Evolutionary conservation across 1,284 basidiomycete genomes (phyloP).

Genomic region (Gymnopus androsaceus): DNA sequence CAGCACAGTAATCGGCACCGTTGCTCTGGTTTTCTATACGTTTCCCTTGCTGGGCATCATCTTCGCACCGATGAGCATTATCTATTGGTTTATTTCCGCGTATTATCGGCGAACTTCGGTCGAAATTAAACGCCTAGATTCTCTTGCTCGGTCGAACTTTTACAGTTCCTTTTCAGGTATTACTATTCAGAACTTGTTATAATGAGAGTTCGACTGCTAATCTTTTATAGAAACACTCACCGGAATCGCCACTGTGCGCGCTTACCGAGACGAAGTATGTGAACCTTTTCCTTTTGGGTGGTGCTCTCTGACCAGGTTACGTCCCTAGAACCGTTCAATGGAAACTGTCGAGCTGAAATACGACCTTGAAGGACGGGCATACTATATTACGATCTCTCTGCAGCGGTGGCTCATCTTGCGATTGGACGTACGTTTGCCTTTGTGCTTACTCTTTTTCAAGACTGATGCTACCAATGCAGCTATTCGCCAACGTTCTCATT

Average conservation of each 20-base stretch:
- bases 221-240: slow-evolving; percentile 16
- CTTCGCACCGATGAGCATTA: slow-evolving; percentile 49
- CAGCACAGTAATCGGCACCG: slow-evolving; percentile 51
- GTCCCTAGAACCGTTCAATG: slow-evolving; percentile 44
- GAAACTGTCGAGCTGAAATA: slow-evolving; percentile 55
- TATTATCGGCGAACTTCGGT: slow-evolving; percentile 62
- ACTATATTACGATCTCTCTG: slow-evolving; percentile 72
- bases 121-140: slow-evolving; percentile 72
- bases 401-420: slow-evolving; percentile 64
- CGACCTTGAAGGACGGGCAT: slow-evolving; percentile 77
- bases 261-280: slow-evolving; percentile 43
- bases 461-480: too few relatives aligned
- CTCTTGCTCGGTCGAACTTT: slow-evolving; percentile 62
- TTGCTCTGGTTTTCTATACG: slow-evolving; percentile 61
- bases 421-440: too few relatives aligned
- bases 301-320: background rate
- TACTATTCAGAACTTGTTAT: background rate
- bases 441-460: too few relatives aligned
- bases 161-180: slow-evolving; percentile 50
- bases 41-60: slow-evolving; percentile 65
- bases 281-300: background rate
- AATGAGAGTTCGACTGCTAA: background rate
- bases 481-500: slow-evolving; percentile 73
- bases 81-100: slow-evolving; percentile 50
- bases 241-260: slow-evolving; percentile 33